phyloP scores from a whole-genome alignment of 306 rosid genomes.

The Acacia confusa region DNA sequence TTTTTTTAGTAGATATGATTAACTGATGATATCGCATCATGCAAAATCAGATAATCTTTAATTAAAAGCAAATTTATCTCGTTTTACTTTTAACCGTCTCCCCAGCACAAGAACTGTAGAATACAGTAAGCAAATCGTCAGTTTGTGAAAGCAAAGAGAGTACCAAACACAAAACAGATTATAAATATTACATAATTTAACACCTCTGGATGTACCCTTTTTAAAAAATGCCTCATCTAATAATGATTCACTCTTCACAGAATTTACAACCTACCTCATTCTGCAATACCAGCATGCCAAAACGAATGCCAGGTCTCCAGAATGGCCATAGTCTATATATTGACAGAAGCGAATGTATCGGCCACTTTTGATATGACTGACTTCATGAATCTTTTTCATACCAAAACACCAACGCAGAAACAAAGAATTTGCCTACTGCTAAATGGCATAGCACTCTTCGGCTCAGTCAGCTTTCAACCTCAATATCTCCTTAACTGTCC shows the following conservation, averaged over 20 bases:
- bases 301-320: conserved; percentile 25
- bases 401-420: background rate
- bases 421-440: background rate
- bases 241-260: conserved; percentile 25
- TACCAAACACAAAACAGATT: background rate
- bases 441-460: conserved; percentile 7
- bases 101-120: background rate
- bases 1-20: no score
- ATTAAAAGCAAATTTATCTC: conserved; percentile 1
- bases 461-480: conserved; percentile 78
- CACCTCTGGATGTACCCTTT: conserved; percentile 6
- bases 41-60: background rate
- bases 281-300: conserved; percentile 13
- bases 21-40: background rate
- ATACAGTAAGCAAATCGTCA: background rate
- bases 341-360: conserved; percentile 8
- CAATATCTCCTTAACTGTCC: conserved; percentile 86
- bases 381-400: conserved; percentile 4
- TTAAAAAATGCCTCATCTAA: conserved; percentile 23
- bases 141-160: background rate
- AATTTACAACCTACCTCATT: conserved; percentile 42
- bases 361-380: conserved; percentile 16
- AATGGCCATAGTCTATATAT: conserved; percentile 19
- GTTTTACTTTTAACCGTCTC: background rate
- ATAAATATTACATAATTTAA: conserved; percentile 17